Evolutionary conservation across 768 basidiomycete genomes (phyloP), one percentile per base, ranked within the genome.

Genomic region (Hydnum rufescens): DNA sequence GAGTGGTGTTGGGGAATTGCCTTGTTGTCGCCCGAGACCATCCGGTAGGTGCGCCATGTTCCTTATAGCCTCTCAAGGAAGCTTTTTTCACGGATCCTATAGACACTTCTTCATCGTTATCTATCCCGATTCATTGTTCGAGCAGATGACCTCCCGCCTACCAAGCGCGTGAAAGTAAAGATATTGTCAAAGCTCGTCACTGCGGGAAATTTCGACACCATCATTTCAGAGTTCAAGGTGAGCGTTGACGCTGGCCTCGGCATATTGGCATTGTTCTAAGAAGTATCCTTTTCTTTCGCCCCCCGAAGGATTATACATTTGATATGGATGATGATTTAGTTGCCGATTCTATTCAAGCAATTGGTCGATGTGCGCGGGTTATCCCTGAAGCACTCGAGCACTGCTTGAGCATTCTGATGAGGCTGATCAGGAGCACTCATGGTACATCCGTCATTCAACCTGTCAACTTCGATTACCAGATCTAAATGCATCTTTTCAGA

Each of bases 211-310:
- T 76, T 80, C 52, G 71, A 76, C 39, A 67, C 72, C 0, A 72
- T 93, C 5, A 66, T 97, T 57, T 71, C 78, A 23, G 95, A 99
- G 61, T 79, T 95, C 57, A 77, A 82, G 56, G 92, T 93, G 53
- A 53, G 82, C 69, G 44, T n/a, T 25, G 28, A 26, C 13, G 29
- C 5, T 56, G n/a, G n/a, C 18, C 29, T 18, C n/a, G 13, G 16
- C 49, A 47, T 34, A 36, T 49, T 51, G 32, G 29, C 32, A 39
- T 28, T 47, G 50, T 51, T 32, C 32, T 30, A 50, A 16, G 34
- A 32, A 32, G 28, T 39, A 5, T 34, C 25, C 39, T 42, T 51
- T 29, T 32, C 53, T 19, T 34, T 32, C n/a, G 6, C 43, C 13
- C 13, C 34, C 52, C 4, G 34, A 56, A 95, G 89, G 79, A 84